Percentiles rank a stretch among this genome's conserved stretches.
Evolutionary conservation across 768 basidiomycete species (phyloP).

Genomic region (Bullera alba): DNA sequence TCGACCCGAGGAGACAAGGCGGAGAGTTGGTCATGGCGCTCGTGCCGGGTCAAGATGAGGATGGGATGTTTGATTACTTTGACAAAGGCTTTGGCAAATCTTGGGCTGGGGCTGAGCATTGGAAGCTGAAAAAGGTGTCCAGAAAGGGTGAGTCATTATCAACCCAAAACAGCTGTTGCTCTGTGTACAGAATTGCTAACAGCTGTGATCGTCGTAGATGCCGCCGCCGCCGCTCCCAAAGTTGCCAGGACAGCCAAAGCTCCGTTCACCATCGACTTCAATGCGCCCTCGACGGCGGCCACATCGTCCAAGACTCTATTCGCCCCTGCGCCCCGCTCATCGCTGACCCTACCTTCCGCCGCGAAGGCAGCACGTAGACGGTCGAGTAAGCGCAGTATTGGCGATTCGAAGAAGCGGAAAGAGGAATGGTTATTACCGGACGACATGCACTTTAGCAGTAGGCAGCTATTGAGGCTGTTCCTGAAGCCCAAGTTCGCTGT

Average conservation of each 20-base stretch:
- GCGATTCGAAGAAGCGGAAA: conserved; percentile 40
- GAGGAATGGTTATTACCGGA: conserved; percentile 71
- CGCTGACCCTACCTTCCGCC: conserved; percentile 26
- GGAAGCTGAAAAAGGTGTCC: conserved; percentile 82
- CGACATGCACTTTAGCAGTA: conserved; percentile 93
- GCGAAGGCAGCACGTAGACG: not conserved
- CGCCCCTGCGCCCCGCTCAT: conserved; percentile 30
- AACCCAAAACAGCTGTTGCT: not conserved
- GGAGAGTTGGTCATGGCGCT: conserved; percentile 81
- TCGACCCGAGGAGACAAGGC: conserved; percentile 67
- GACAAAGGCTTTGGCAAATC: conserved; percentile 76
- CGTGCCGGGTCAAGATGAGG: conserved; percentile 57
- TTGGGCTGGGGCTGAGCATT: conserved; percentile 98
- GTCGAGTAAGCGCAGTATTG: conserved; percentile 14
- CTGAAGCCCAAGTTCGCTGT: conserved; percentile 93
- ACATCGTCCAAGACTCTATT: conserved; percentile 36
- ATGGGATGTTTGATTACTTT: conserved; percentile 73
- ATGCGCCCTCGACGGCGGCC: conserved; percentile 42
- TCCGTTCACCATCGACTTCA: conserved; percentile 46
- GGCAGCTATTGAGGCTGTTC: conserved; percentile 84
- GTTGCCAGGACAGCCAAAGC: conserved; percentile 46
- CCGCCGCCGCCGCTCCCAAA: conserved; percentile 47
- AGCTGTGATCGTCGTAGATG: too few relatives aligned
- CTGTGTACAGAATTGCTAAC: not conserved
- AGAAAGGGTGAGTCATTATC: conserved; percentile 57